Conservation (phyloP, 2,329 filamentous ascomycete species). For the Fusarium siculi region DNA sequence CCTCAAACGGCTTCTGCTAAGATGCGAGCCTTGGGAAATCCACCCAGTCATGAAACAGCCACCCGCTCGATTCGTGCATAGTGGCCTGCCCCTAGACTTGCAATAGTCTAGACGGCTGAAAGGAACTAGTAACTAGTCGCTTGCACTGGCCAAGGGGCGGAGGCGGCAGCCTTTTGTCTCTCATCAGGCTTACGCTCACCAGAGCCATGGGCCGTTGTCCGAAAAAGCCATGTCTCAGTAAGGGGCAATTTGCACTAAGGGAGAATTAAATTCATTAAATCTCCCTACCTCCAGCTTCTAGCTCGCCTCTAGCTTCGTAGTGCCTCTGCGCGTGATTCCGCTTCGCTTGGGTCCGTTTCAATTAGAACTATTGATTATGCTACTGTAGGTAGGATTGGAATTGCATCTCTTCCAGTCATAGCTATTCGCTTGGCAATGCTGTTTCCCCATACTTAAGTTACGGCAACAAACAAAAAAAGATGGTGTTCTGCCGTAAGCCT, state of each 20-base stretch:
- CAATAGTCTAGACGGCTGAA: slow-evolving; percentile 8
- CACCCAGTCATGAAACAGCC: slow-evolving; percentile 33
- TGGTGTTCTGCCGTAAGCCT: slow-evolving; percentile 35
- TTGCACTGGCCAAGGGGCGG: slow-evolving; percentile 10
- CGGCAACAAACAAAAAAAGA: neutral
- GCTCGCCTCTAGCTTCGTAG: slow-evolving; percentile 19
- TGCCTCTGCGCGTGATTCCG: slow-evolving; percentile 34
- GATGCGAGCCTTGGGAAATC: neutral
- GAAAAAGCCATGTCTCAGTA: slow-evolving; percentile 22
- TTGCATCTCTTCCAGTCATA: neutral
- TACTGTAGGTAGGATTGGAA: neutral
- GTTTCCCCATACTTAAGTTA: neutral
- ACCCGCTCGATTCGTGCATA: slow-evolving; percentile 19
- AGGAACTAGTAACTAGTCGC: slow-evolving; percentile 4
- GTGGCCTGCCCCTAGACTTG: neutral
- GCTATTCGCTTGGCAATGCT: neutral
- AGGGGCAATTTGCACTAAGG: slow-evolving; percentile 15
- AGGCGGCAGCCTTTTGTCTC: neutral
- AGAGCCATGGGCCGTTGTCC: neutral
- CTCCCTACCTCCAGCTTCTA: slow-evolving; percentile 23
- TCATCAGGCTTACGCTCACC: neutral
- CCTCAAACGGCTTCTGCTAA: neutral
- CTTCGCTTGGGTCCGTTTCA: neutral
- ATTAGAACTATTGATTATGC: slow-evolving; percentile 22
- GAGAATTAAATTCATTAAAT: neutral